Evolutionary conservation across 345 rosid species (phyloP).

Genomic region (Sonneratia alba): DNA sequence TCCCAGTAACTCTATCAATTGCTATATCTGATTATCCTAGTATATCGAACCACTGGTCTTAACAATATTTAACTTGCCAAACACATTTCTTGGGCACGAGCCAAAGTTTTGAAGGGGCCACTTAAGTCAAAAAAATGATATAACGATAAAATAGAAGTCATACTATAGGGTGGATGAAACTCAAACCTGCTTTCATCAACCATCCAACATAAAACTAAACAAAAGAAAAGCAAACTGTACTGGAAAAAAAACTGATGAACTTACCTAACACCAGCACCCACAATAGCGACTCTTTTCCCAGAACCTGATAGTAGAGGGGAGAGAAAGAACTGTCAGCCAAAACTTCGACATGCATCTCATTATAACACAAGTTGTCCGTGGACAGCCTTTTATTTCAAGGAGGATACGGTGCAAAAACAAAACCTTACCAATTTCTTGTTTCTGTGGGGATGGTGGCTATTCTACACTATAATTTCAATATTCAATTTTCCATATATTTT

Average conservation of each 20-base stretch:
- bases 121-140: neutral
- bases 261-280: conserved; percentile 89
- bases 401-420: neutral
- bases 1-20: neutral
- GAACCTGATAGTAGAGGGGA: conserved; percentile 19
- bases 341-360: neutral
- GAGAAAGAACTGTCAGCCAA: neutral
- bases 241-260: neutral
- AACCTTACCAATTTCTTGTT: neutral
- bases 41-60: neutral
- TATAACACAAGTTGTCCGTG: neutral
- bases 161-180: neutral
- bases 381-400: neutral
- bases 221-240: neutral
- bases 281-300: conserved; percentile 58
- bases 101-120: neutral
- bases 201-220: neutral
- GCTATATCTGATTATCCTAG: neutral
- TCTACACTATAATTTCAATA: neutral
- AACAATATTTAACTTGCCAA: neutral
- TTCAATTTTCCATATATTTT: neutral
- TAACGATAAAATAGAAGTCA: neutral
- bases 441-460: neutral
- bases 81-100: neutral
- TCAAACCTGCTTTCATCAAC: neutral